Evolutionary conservation across 2,329 filamentous ascomycete genomes (phyloP).

Genomic region (Purpureocillium lavendulum): DNA sequence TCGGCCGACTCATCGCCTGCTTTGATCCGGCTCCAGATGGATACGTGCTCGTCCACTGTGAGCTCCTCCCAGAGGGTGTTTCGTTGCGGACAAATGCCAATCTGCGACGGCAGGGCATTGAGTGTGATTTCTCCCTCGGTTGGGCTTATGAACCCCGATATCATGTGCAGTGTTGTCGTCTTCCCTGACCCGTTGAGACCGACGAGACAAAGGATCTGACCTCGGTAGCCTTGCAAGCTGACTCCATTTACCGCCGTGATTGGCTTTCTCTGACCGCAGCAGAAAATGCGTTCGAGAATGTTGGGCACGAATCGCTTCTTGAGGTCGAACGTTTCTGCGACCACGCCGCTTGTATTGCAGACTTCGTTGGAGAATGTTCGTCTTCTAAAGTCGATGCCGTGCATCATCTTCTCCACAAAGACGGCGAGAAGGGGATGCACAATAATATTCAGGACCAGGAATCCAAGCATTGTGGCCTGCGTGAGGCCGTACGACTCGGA

Average conservation of each 20-base stretch:
- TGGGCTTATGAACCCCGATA: constrained; percentile 54
- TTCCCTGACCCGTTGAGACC: constrained; percentile 67
- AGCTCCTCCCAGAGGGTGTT: constrained; percentile 61
- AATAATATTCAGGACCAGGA: constrained; percentile 23
- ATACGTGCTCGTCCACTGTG: constrained; percentile 56
- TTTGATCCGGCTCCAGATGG: constrained; percentile 56
- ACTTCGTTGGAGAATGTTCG: constrained; percentile 16
- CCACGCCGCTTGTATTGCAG: constrained; percentile 12
- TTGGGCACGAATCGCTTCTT: constrained; percentile 20
- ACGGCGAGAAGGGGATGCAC: constrained; percentile 22
- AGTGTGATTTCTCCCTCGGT: constrained; percentile 53
- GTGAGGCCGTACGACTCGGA: constrained; percentile 14
- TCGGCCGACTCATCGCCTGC: constrained; percentile 29
- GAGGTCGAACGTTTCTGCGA: too few relatives aligned
- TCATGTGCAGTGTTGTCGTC: constrained; percentile 59
- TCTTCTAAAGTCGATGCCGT: constrained; percentile 25
- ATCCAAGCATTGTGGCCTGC: constrained; percentile 18
- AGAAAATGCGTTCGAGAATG: constrained; percentile 17
- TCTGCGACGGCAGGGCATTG: constrained; percentile 36
- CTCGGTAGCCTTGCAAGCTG: constrained; percentile 49
- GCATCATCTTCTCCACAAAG: constrained; percentile 21
- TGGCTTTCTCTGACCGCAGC: constrained; percentile 23
- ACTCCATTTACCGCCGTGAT: constrained; percentile 52
- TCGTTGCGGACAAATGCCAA: constrained; percentile 55
- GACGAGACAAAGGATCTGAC: constrained; percentile 57